Percentiles rank a stretch among this genome's conserved stretches.
phyloP scores from a whole-genome alignment of 345 rosid species.

The Pseudoturritis turrita region DNA sequence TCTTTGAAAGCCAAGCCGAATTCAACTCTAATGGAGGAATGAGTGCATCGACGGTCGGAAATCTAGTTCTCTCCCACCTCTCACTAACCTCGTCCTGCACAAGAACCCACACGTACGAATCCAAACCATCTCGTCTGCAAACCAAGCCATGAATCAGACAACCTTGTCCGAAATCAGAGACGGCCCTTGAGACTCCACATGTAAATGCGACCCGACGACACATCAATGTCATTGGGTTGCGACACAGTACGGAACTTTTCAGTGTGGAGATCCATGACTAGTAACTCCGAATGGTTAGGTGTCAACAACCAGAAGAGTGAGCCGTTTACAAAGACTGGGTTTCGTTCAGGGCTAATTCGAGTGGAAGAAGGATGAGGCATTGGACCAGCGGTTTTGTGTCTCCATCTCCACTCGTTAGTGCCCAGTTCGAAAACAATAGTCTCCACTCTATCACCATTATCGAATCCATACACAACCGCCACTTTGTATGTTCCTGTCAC shows the following conservation, averaged over 20 bases:
- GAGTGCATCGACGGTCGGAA: neutral
- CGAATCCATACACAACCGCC: neutral
- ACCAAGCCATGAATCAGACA: no score
- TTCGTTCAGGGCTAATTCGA: neutral
- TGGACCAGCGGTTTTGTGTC: slow-evolving; percentile 1
- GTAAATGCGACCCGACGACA: neutral
- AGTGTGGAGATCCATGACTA: slow-evolving; percentile 12
- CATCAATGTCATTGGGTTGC: neutral
- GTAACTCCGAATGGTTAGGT: neutral
- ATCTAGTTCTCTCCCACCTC: neutral
- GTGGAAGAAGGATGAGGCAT: neutral
- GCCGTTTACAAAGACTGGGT: slow-evolving; percentile 9
- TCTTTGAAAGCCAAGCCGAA: neutral
- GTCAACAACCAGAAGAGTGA: slow-evolving; percentile 8
- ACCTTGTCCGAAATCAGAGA: neutral
- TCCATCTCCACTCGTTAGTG: neutral
- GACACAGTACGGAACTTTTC: neutral
- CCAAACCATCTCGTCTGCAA: no score
- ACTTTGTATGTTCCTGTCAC: slow-evolving; percentile 12
- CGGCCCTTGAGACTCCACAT: slow-evolving; percentile 1
- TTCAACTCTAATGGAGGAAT: neutral
- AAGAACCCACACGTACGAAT: neutral
- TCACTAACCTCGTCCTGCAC: slow-evolving; percentile 1
- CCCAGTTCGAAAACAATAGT: neutral
- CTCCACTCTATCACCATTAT: neutral